Evolutionary conservation across 306 rosid species (phyloP), one percentile per base, ranked within the genome.

Genomic region (Morella rubra): DNA sequence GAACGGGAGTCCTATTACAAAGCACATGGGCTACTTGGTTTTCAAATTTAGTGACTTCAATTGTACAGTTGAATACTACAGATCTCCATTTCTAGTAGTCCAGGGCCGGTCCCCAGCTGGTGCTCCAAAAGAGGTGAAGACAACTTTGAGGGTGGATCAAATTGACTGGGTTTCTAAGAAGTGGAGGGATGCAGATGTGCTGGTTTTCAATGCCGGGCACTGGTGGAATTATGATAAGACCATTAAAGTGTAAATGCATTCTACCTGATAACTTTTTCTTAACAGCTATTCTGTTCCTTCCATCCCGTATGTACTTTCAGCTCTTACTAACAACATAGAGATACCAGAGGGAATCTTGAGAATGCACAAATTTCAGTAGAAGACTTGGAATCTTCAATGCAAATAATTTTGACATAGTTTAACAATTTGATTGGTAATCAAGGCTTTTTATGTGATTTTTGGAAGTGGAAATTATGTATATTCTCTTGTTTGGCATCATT

Each of bases 221-320:
- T 93, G 98, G 97, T 93, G 98, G 98, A 88, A 62, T 69, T 74
- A 90, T 72, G 92, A 77, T 77, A 93, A 86, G 85, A 93, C 98
- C 22, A n/a, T 90, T 51, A 85, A 82, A 87, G 76, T 73, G 98
- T 93, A 87, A 78, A 86, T 68, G 32, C 44, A 46, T 76, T 62
- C 58, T 45, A 50, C 20, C 58, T 10, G 19, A 12, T 61, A 67
- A 70, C 67, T 69, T 76, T 18, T 72, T 74, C 72, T 0, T 12
- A 66, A 61, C 19, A 45, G 46, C 65, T 72, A 72, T 81, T 54
- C 61, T 81, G 44, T 46, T 79, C 9, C 71, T 16, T 66, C 7
- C 50, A 16, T 66, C 42, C 8, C 50, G 18, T 42, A 40, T 42
- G 13, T 65, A 4, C 8, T 65, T 65, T 65, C 71, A 18, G 41